Percentiles rank a stretch among this genome's conserved stretches.
Conservation (phyloP, 208 protist species). For the Lotmaria passim region DNA sequence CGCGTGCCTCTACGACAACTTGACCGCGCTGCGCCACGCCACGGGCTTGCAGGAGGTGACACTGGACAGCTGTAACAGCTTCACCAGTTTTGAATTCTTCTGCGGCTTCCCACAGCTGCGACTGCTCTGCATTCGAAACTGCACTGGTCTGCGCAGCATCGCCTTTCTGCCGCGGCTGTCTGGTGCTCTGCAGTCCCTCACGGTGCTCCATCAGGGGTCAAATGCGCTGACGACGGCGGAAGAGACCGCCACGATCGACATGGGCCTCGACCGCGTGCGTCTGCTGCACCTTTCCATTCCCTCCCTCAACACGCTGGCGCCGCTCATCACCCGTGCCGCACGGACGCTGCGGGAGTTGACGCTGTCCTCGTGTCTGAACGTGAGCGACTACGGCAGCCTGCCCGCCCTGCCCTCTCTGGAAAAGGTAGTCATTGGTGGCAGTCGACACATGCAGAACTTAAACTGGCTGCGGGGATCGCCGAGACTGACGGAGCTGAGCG, state of each 20-base stretch:
- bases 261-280: slow-evolving; percentile 5
- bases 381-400: slow-evolving; percentile 15
- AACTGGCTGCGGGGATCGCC: slow-evolving; percentile 21
- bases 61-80: slow-evolving; percentile 13
- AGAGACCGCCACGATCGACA: background rate
- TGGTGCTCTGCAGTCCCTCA: slow-evolving; percentile 9
- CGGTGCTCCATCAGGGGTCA: background rate
- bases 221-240: background rate
- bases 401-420: slow-evolving; percentile 24
- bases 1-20: slow-evolving; percentile 7
- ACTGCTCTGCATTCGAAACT: slow-evolving; percentile 8
- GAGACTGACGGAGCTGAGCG: slow-evolving; percentile 19
- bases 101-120: slow-evolving; percentile 17
- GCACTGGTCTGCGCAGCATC: slow-evolving; percentile 7
- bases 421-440: slow-evolving; percentile 17
- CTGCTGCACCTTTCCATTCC: slow-evolving; percentile 15
- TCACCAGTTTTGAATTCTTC: slow-evolving; percentile 14
- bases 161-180: slow-evolving; percentile 20
- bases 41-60: background rate
- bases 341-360: slow-evolving; percentile 25
- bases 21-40: background rate
- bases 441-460: slow-evolving; percentile 24
- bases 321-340: slow-evolving; percentile 5
- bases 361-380: slow-evolving; percentile 17
- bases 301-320: background rate